Evolutionary conservation across 768 basidiomycete species (phyloP), one percentile per base, ranked within the genome.

Genomic region (Leccinum subgranulosum): DNA sequence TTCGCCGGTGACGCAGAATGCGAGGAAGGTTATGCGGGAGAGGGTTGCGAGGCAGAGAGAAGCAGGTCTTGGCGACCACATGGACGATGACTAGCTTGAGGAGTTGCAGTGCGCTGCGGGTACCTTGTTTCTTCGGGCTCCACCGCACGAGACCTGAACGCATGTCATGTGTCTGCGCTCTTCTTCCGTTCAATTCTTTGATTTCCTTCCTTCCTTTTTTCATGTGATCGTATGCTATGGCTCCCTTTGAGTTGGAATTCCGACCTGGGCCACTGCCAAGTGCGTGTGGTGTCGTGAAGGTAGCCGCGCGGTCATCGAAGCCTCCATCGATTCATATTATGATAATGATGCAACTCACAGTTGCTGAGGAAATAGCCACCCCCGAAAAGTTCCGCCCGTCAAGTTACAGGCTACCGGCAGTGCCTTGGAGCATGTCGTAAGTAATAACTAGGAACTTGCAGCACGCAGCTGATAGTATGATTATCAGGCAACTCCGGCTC

Each of bases 1-100:
- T 29, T 76, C 81, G 21, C 69, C 77, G 3, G 85, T 81, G 1
- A 77, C 81, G 25, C 75, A 75, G 27, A 70, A 68, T 19, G 80
- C 82, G 28, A 76, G 76, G 63, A 74, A 70, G 58, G 68, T 72
- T 31, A 76, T 82, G 74, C 74, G 72, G 62, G 75, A 77, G 56
- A 75, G 77, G n/a, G 62, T 75, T 31, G 76, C 73, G 51, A 77
- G 74, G 61, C 69, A 69, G 54, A 74, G 74, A 68, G 71, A 71
- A 53, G 73, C 72, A 68, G 76, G 76, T 2, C 71, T 76, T 60
- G 62, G 63, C n/a, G 64, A 65, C 27, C 50, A 51, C 15, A 77
- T 77, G 75, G 79, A 79, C 49, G 75, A 78, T 57, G 74, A 80
- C 48, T 79, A 66, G 58, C 45, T 34, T 31, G 47, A 51, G 33